Evolutionary conservation across 2,329 filamentous ascomycete genomes (phyloP), one percentile per base, ranked within the genome.

Genomic region (Cladosporium sp.): DNA sequence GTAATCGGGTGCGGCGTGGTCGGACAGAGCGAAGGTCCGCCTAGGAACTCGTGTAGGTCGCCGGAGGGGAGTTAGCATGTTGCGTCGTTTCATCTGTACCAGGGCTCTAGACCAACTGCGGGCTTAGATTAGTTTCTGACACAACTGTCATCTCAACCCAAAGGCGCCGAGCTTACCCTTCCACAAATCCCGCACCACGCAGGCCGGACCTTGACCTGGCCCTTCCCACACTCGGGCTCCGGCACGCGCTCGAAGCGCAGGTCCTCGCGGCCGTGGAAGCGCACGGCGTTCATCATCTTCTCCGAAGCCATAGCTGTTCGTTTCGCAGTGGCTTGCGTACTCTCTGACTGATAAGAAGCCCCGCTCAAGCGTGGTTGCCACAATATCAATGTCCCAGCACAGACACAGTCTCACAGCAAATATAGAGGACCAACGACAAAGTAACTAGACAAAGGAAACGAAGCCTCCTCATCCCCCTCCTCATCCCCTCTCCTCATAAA

Each of bases 1-100:
- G 77, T 81, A 55, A 80, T 76, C 0, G 77, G 76, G 64, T 80
- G 78, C 3, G 77, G 76, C n/a, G 70, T 73, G 1, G 72, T 73
- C 0, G 77, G 78, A 56, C 75, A 77, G 8, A 70, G 58, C 3
- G 60, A 63, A 2, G 67, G 66, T 9, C 67, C 67, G 9, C 66
- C 67, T 9, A 69, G 54, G 45, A 64, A 70, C 52, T 69, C 66
- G 42, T 67, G 65, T 5, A 67, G 58, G 50, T 69, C 66, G 55
- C 43, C 52, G n/a, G 48, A 44, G 11, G 43, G 37, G 6, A 33
- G 22, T 53, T 35, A 53, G 51, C 38, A 7, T 40, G 7, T 40
- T 8, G 33, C 13, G 18, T 8, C 3, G 35, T 43, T 3, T 43
- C 9, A 8, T 22, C 14, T 31, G 38, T 8, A n/a, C 10, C 5